A percentile compares a stretch with the other conserved stretches of the same genome.
phyloP scores from a whole-genome alignment of 179 eudicot genomes.

The Actinidia polygama region DNA sequence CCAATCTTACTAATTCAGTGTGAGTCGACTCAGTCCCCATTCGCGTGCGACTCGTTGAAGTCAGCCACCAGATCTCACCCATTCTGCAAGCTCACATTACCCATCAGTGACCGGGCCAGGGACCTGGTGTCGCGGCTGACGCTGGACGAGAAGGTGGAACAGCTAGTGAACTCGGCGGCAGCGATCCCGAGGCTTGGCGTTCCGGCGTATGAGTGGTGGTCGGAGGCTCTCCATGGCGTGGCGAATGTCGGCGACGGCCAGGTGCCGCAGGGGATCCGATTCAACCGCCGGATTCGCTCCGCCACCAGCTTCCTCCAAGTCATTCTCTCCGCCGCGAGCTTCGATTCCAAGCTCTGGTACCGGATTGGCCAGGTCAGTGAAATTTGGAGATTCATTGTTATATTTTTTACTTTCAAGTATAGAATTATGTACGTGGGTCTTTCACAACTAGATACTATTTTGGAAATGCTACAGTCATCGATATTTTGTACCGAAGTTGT shows the following conservation, averaged over 20 bases:
- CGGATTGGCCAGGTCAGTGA: slow-evolving; percentile 21
- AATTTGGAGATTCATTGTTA: too few relatives aligned
- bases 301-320: slow-evolving; percentile 23
- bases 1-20: background rate
- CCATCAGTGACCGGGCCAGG: slow-evolving; percentile 41
- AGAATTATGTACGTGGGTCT: too few relatives aligned
- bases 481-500: too few relatives aligned
- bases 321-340: background rate
- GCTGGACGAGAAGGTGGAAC: slow-evolving; percentile 68
- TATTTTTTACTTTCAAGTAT: too few relatives aligned
- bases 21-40: slow-evolving; percentile 44
- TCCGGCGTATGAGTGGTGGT: slow-evolving; percentile 91
- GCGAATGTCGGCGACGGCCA: slow-evolving; percentile 43
- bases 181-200: slow-evolving; percentile 70
- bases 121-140: slow-evolving; percentile 63
- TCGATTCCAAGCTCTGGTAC: slow-evolving; percentile 1
- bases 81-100: slow-evolving; percentile 45
- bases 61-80: slow-evolving; percentile 39
- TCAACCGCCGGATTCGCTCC: background rate
- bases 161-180: slow-evolving; percentile 63
- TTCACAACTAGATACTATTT: too few relatives aligned
- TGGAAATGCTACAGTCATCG: too few relatives aligned
- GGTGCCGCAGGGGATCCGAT: slow-evolving; percentile 17
- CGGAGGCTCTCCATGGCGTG: slow-evolving; percentile 88
- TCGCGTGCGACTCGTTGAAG: slow-evolving; percentile 51